Evolutionary conservation across 768 basidiomycete species (phyloP).

Genomic region (Leccinum sublutescens): DNA sequence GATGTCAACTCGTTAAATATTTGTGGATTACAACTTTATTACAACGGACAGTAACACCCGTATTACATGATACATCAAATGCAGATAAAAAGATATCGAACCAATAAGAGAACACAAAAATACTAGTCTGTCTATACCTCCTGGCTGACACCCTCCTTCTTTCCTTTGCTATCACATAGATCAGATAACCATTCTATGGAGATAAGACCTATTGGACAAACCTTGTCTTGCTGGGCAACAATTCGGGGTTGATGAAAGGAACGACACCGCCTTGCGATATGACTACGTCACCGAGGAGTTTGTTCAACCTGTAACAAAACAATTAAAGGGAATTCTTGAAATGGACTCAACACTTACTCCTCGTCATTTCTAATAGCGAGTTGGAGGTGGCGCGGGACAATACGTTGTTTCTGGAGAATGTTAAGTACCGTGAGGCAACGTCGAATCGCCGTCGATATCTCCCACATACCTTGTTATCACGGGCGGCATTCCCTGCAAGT

Average conservation of each 20-base stretch:
- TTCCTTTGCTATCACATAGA: constrained; percentile 28
- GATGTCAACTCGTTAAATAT: not conserved
- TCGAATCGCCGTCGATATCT: not conserved
- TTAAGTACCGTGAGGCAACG: not conserved
- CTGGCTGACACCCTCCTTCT: constrained; percentile 34
- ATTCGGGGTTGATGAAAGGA: constrained; percentile 57
- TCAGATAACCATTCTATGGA: constrained; percentile 4
- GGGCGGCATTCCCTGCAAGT: constrained; percentile 79
- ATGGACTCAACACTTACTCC: constrained; percentile 46
- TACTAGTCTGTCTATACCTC: constrained; percentile 24
- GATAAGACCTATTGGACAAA: constrained; percentile 6
- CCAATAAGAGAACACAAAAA: constrained; percentile 19
- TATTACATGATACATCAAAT: constrained; percentile 29
- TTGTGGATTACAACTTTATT: constrained; percentile 15
- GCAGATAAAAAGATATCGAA: constrained; percentile 28
- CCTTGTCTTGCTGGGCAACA: constrained; percentile 33
- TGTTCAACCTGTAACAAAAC: constrained; percentile 54
- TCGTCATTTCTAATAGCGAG: constrained; percentile 92
- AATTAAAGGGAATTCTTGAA: not conserved
- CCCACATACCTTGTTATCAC: constrained; percentile 32
- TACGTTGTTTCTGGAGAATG: constrained; percentile 73
- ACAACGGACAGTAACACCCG: constrained; percentile 12
- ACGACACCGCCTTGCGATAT: constrained; percentile 92
- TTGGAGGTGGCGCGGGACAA: constrained; percentile 89
- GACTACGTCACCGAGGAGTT: constrained; percentile 80